Conservation (phyloP, 2,329 filamentous ascomycete genomes). For the Exserohilum turcica region DNA sequence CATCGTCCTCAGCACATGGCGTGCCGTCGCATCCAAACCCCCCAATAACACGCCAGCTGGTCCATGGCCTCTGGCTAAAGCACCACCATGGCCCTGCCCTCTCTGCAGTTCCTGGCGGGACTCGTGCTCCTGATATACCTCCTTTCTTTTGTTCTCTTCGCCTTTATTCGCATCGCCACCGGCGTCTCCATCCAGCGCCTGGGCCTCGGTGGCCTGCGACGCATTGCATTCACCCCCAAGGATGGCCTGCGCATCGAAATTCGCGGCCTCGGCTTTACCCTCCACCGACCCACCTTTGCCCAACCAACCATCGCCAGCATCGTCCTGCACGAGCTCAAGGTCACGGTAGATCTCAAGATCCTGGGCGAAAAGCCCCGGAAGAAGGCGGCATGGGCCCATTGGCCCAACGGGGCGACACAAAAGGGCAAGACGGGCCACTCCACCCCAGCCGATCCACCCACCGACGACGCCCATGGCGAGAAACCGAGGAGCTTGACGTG, state of each 20-base stretch:
- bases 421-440: conserved; percentile 24
- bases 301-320: conserved; percentile 97
- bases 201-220: conserved; percentile 87
- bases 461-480: conserved; percentile 45
- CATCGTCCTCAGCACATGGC: conserved; percentile 30
- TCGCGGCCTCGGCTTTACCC: conserved; percentile 80
- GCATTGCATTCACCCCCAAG: conserved; percentile 85
- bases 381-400: conserved; percentile 38
- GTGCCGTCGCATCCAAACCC: conserved; percentile 30
- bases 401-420: conserved; percentile 38
- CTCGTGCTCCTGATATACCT: conserved; percentile 85
- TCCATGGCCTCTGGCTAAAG: conserved; percentile 35
- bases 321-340: conserved; percentile 80
- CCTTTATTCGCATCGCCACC: conserved; percentile 87
- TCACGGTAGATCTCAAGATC: conserved; percentile 78
- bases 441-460: conserved; percentile 25
- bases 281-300: conserved; percentile 94
- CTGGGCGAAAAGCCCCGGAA: conserved; percentile 53
- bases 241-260: conserved; percentile 91
- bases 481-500: conserved; percentile 71
- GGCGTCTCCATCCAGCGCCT: conserved; percentile 95
- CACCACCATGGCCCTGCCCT: conserved; percentile 52
- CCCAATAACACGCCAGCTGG: conserved; percentile 21
- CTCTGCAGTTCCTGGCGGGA: conserved; percentile 77
- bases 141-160: conserved; percentile 89